A percentile compares a stretch with the other conserved stretches of the same genome.
Conservation (phyloP, 192 early-diverging fungal species). For the Gigaspora rosea region DNA sequence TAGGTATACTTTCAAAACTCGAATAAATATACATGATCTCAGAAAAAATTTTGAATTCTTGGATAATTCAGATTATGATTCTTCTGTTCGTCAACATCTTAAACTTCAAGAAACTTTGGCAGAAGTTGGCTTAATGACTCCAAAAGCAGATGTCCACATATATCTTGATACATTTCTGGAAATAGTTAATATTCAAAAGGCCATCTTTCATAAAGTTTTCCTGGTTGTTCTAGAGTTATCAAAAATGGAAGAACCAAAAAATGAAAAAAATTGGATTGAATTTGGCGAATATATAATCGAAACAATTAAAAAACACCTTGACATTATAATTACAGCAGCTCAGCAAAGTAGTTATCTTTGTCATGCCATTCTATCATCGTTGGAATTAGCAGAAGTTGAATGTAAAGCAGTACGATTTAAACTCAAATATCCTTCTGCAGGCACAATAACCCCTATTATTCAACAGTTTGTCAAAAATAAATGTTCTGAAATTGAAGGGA, state of each 20-base stretch:
- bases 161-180: slow-evolving; percentile 27
- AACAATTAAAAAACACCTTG: background rate
- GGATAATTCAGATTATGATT: background rate
- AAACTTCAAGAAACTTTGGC: slow-evolving; percentile 3
- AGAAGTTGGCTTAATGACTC: background rate
- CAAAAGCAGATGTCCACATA: background rate
- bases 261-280: background rate
- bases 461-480: background rate
- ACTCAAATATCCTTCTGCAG: background rate
- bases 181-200: slow-evolving; percentile 29
- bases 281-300: background rate
- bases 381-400: slow-evolving; percentile 9
- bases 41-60: no score
- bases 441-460: background rate
- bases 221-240: slow-evolving; percentile 9
- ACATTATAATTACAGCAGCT: background rate
- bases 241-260: background rate
- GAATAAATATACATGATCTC: no score
- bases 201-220: slow-evolving; percentile 8
- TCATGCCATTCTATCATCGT: background rate
- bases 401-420: background rate
- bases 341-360: slow-evolving; percentile 5
- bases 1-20: no score
- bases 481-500: background rate
- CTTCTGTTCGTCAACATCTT: background rate